phyloP scores from a whole-genome alignment of 306 rosid species.

The Lathyrus tuberosus region DNA sequence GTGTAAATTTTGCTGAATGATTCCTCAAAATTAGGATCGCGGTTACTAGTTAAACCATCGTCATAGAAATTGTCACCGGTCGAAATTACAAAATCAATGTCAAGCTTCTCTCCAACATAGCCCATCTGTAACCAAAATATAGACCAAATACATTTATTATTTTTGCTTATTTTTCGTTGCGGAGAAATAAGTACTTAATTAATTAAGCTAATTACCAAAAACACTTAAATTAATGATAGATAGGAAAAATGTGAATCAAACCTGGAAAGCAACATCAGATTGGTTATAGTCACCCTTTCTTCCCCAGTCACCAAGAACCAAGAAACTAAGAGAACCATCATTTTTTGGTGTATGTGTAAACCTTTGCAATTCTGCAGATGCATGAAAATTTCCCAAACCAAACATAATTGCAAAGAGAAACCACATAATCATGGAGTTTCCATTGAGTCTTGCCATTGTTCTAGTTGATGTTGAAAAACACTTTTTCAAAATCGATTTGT shows the following conservation, averaged over 20 bases:
- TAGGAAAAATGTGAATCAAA: neutral
- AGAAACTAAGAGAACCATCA: constrained; percentile 54
- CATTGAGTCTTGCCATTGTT: constrained; percentile 29
- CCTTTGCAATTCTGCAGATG: constrained; percentile 50
- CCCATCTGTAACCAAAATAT: constrained; percentile 51
- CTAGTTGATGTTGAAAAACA: constrained; percentile 1
- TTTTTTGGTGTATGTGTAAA: constrained; percentile 43
- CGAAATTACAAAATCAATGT: constrained; percentile 56
- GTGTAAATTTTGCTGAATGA: constrained; percentile 55
- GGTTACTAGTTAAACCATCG: constrained; percentile 44
- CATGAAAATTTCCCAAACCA: constrained; percentile 36
- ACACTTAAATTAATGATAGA: neutral
- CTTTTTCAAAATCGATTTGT: neutral
- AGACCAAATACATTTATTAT: no score
- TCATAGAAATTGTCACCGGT: constrained; percentile 69
- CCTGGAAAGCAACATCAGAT: constrained; percentile 58
- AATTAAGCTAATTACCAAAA: no score
- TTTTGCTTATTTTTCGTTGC: no score
- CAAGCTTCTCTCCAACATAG: constrained; percentile 52
- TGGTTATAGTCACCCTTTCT: constrained; percentile 59
- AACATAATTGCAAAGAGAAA: constrained; percentile 36
- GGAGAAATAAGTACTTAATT: no score
- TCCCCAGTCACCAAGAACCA: constrained; percentile 68
- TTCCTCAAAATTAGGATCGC: constrained; percentile 50
- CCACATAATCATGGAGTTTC: constrained; percentile 2